These are phyloP conservation scores for Choanephora cucurbitarum DNA, from an alignment of 371 early-diverging fungal genomes.

Conservation along the genomic window DNA sequence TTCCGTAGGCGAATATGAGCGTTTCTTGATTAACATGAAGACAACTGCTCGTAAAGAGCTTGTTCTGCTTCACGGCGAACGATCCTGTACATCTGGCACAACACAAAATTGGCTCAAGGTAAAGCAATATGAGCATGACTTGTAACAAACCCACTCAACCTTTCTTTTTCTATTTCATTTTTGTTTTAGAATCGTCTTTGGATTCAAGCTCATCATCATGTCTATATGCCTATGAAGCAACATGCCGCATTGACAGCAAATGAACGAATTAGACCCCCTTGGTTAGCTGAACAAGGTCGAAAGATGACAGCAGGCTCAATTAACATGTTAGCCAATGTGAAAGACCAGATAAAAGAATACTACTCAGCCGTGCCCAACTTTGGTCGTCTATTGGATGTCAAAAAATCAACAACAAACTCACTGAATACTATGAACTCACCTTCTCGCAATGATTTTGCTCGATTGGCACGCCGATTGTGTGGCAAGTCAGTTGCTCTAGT, in stretches of 20 bases:
- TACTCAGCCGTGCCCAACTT: constrained; percentile 50
- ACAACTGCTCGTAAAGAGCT: constrained; percentile 97
- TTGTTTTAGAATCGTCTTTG: constrained; percentile 86
- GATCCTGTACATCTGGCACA: constrained; percentile 76
- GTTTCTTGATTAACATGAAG: constrained; percentile 87
- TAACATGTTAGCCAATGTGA: constrained; percentile 61
- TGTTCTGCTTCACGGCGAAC: constrained; percentile 83
- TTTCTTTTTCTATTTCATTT: no score
- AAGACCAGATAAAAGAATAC: constrained; percentile 71
- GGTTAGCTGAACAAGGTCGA: constrained; percentile 54
- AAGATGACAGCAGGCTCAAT: constrained; percentile 57
- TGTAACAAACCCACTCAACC: no score
- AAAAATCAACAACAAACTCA: constrained; percentile 27
- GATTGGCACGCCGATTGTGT: constrained; percentile 92
- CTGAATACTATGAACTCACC: constrained; percentile 31
- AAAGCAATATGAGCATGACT: no score
- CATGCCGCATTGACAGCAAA: constrained; percentile 20
- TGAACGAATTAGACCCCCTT: constrained; percentile 44
- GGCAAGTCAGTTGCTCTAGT: constrained; percentile 97
- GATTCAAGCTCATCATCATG: constrained; percentile 97
- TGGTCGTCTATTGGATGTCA: constrained; percentile 34
- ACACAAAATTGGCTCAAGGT: constrained; percentile 91
- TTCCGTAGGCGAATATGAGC: constrained; percentile 90
- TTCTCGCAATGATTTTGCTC: constrained; percentile 69
- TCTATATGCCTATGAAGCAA: constrained; percentile 80